phyloP scores from a whole-genome alignment of 164 flowering plant species.

The Buxus sempervirens region DNA sequence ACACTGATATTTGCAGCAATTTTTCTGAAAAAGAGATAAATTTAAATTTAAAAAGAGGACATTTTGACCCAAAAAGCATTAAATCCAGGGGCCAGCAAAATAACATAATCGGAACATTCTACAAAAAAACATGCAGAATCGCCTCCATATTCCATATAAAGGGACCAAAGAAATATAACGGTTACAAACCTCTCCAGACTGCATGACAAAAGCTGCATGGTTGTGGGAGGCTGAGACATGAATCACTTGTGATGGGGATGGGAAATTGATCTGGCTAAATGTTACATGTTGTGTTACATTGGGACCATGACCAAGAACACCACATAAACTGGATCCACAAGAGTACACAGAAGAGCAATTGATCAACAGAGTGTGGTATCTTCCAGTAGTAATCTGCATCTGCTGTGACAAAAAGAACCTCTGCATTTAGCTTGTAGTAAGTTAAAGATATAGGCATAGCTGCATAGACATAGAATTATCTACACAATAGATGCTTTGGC shows the following conservation, averaged over 20 bases:
- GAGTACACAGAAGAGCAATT: slow-evolving; percentile 64
- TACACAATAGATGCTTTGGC: no score
- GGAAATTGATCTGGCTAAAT: slow-evolving; percentile 62
- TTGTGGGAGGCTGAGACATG: slow-evolving; percentile 89
- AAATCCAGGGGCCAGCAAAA: no score
- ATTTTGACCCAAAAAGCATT: background rate
- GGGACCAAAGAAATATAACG: background rate
- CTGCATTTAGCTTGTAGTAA: slow-evolving; percentile 6
- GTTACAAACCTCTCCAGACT: slow-evolving; percentile 83
- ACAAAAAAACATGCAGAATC: background rate
- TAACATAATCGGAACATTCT: no score
- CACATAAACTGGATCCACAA: slow-evolving; percentile 91
- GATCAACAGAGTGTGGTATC: slow-evolving; percentile 80
- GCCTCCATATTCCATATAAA: background rate
- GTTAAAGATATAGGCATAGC: background rate
- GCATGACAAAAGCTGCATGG: slow-evolving; percentile 87
- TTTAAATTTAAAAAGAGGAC: no score
- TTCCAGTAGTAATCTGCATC: slow-evolving; percentile 90
- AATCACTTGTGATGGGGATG: slow-evolving; percentile 46
- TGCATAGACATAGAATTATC: background rate
- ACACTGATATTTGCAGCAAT: no score
- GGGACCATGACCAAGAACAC: slow-evolving; percentile 94
- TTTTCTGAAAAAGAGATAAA: no score
- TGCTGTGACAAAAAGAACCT: slow-evolving; percentile 29
- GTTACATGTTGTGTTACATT: slow-evolving; percentile 72